Conservation (phyloP, 306 rosid genomes). For the Corylus heterophylla region DNA sequence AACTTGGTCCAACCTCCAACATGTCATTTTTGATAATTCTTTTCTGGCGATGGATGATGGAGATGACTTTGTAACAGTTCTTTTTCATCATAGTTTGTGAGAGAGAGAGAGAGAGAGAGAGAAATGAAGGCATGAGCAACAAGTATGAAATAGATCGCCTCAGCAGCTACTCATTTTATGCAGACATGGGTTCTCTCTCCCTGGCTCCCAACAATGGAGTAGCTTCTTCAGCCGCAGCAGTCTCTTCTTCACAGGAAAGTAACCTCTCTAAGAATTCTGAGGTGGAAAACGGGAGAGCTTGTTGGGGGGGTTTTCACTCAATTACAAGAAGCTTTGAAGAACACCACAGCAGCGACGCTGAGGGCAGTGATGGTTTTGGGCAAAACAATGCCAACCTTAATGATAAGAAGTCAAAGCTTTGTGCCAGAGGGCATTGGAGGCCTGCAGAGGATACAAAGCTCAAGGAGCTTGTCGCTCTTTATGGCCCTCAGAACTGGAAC, state of each 20-base stretch:
- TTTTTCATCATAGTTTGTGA: constrained; percentile 24
- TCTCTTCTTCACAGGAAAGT: constrained; percentile 55
- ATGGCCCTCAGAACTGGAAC: constrained; percentile 99
- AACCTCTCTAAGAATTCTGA: constrained; percentile 36
- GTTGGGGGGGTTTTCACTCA: constrained; percentile 59
- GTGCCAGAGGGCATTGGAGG: constrained; percentile 99
- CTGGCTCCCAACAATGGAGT: constrained; percentile 52
- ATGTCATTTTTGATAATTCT: constrained; percentile 8
- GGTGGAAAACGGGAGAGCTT: constrained; percentile 37
- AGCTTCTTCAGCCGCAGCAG: constrained; percentile 23
- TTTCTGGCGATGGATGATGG: not conserved
- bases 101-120: not conserved
- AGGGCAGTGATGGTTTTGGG: constrained; percentile 45
- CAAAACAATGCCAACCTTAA: constrained; percentile 28
- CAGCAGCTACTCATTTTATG: constrained; percentile 36
- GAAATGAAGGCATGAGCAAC: constrained; percentile 53
- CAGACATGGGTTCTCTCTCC: constrained; percentile 67
- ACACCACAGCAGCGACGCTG: constrained; percentile 42
- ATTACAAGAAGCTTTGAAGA: constrained; percentile 51
- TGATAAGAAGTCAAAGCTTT: constrained; percentile 58
- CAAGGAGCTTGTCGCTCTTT: constrained; percentile 86
- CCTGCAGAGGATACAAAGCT: constrained; percentile 97
- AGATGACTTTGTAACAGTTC: constrained; percentile 39
- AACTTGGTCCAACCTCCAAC: constrained; percentile 8
- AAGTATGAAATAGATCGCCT: constrained; percentile 5